These are phyloP conservation scores for Agastache rugosa DNA, from an alignment of 257 asterid genomes.

Conservation along the genomic window DNA sequence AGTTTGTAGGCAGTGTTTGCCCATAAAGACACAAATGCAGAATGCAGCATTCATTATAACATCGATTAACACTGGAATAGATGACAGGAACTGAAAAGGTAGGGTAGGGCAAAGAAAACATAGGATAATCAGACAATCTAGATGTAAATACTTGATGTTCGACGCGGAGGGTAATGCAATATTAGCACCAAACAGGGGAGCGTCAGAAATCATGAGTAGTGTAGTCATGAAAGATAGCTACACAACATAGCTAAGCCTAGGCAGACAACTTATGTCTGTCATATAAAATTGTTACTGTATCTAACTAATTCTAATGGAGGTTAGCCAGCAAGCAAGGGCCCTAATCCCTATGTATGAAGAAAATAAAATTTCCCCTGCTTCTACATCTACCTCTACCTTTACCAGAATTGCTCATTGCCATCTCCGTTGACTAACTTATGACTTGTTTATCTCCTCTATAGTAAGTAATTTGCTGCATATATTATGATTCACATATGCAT, in stretches of 20 bases:
- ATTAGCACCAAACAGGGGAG: background rate
- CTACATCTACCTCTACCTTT: background rate
- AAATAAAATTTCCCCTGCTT: background rate
- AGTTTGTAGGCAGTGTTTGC: background rate
- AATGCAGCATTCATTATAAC: background rate
- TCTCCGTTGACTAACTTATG: too few species aligned
- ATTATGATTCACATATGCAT: background rate
- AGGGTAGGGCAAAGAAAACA: background rate
- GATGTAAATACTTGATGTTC: constrained; percentile 3
- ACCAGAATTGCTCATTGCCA: too few species aligned
- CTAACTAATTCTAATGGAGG: too few species aligned
- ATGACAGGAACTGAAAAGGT: too few species aligned
- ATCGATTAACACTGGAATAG: background rate
- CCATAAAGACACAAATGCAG: constrained; percentile 15
- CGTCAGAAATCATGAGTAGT: background rate
- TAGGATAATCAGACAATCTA: background rate
- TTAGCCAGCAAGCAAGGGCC: too few species aligned
- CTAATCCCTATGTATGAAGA: too few species aligned
- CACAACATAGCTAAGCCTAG: constrained; percentile 1
- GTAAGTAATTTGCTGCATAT: background rate
- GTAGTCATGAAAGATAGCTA: constrained; percentile 3
- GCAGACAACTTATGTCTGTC: background rate
- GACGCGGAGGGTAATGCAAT: constrained; percentile 1
- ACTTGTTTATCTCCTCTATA: background rate
- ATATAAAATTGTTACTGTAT: background rate